These are phyloP conservation scores for Salvia sclarea DNA, from an alignment of 305 asterid genomes.

Conservation along the genomic window DNA sequence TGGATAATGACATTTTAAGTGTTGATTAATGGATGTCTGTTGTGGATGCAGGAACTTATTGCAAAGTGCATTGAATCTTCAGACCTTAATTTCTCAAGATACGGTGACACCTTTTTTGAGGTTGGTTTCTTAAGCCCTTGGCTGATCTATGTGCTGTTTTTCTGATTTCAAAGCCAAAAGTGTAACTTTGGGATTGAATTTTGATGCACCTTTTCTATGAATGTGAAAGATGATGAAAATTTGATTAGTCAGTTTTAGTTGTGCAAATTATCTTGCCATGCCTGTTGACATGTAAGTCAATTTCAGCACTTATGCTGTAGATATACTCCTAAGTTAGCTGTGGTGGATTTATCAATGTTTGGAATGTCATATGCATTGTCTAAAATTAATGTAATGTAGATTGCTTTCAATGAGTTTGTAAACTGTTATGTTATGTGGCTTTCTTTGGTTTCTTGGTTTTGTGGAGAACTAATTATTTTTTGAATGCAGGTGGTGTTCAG, in stretches of 20 bases:
- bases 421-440: background rate
- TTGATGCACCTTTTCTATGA: background rate
- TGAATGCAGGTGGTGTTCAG: slow-evolving; percentile 77
- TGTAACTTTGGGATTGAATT: background rate
- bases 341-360: background rate
- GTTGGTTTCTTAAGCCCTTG: slow-evolving; percentile 34
- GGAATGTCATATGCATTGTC: background rate
- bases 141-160: slow-evolving; percentile 1
- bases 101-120: slow-evolving; percentile 98
- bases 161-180: background rate
- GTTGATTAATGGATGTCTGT: slow-evolving; percentile 19
- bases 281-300: background rate
- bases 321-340: background rate
- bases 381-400: background rate
- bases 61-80: slow-evolving; percentile 86
- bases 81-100: slow-evolving; percentile 89
- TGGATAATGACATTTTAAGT: slow-evolving; percentile 12
- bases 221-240: background rate
- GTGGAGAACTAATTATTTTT: slow-evolving; percentile 24
- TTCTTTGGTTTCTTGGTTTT: slow-evolving; percentile 13
- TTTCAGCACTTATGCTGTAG: background rate
- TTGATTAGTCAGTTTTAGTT: background rate
- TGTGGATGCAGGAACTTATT: slow-evolving; percentile 76
- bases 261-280: background rate
- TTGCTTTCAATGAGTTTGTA: background rate